Percentiles rank a stretch among this genome's conserved stretches.
phyloP scores from a whole-genome alignment of 73 alveolate species.

The Paraurostyla sp. region DNA sequence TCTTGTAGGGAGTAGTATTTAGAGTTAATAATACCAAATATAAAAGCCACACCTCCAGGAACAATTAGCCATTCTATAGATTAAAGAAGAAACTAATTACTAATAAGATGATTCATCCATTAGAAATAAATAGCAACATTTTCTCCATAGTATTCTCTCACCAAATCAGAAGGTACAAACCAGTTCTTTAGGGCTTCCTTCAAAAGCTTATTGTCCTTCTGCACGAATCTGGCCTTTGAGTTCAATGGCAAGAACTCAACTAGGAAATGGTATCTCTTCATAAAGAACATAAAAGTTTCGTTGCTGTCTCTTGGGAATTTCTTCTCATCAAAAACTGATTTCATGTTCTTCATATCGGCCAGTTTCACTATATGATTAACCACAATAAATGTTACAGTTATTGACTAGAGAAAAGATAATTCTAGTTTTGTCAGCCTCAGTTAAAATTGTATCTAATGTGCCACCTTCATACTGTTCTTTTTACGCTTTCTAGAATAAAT shows the following conservation, averaged over 20 bases:
- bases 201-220: constrained; percentile 9
- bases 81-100: background rate
- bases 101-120: constrained; percentile 73
- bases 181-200: constrained; percentile 37
- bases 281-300: constrained; percentile 63
- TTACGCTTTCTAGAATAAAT: constrained; percentile 1
- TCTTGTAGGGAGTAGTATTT: background rate
- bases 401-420: constrained; percentile 36
- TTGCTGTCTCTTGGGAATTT: constrained; percentile 35
- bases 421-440: constrained; percentile 67
- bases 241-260: constrained; percentile 69
- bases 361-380: constrained; percentile 11
- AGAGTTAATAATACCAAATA: background rate
- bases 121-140: constrained; percentile 87
- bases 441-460: constrained; percentile 53
- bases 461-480: constrained; percentile 55
- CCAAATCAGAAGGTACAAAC: constrained; percentile 59
- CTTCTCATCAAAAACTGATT: background rate
- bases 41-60: constrained; percentile 59
- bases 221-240: constrained; percentile 59
- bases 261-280: constrained; percentile 41
- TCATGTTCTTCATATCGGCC: constrained; percentile 33
- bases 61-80: constrained; percentile 62
- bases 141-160: constrained; percentile 90
- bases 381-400: constrained; percentile 22